Evolutionary conservation across 306 rosid species (phyloP), one percentile per base, ranked within the genome.

Genomic region (Dryas octopetala): DNA sequence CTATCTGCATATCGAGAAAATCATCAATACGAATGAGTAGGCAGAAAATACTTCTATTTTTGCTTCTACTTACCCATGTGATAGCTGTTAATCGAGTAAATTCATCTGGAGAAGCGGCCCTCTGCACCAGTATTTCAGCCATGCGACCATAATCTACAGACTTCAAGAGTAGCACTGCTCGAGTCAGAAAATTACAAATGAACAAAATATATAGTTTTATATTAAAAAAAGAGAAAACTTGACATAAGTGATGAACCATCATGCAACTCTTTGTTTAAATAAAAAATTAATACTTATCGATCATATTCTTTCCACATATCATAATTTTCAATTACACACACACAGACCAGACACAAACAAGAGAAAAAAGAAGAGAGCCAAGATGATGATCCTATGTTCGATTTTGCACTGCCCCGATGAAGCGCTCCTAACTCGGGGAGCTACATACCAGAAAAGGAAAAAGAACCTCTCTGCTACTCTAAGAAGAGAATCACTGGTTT

Each of bases 121-220:
- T 96, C 82, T 90, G 89, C 67, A 96, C 97, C 90, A 96, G 86
- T 78, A 96, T 96, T 83, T 96, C 92, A 79, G 98, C 98, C 99
- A 96, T 96, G 76, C 99, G 96, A 75, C 99, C 98, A 89, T 90
- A 96, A 96, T 96, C 99, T 96, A 96, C 99, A 96, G 99, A 90
- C 99, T 96, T 96, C 97, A 96, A 96, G 88, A 96, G 97, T 88
- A 96, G 95, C 93, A 92, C 98, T 92, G 93, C 87, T 86, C 81
- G 97, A 90, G 98, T 96, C 97, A 96, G 98, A 86, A 86, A 91
- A 89, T 87, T 86, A 83, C 81, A 87, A 82, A 88, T 88, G 97
- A 90, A 91, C 94, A 88, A 81, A 77, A 84, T 63, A 77, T 58
- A 62, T 88, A 75, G 83, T 81, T 81, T 81, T 63, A 77, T 47